These are phyloP conservation scores for Serendipita sp. DNA, from an alignment of 768 basidiomycete genomes.

Conservation along the genomic window DNA sequence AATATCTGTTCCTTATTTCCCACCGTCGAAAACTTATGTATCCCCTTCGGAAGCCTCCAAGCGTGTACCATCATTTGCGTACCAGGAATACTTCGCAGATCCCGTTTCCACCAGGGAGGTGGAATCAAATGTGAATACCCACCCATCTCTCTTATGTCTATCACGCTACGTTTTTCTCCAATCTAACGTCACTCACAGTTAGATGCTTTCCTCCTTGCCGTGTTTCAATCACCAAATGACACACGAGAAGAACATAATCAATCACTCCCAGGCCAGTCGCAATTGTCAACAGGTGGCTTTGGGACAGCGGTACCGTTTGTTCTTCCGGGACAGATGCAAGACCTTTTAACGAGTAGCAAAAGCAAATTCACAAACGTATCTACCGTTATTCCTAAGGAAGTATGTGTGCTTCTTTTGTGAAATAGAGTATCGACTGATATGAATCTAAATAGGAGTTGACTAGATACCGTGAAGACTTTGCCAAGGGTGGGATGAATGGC, in stretches of 20 bases:
- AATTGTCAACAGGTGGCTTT: not conserved
- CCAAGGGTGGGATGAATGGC: slow-evolving; percentile 41
- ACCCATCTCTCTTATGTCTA: not conserved
- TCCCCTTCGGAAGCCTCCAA: slow-evolving; percentile 37
- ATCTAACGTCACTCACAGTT: not conserved
- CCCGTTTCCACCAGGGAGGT: slow-evolving; percentile 37
- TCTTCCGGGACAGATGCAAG: not conserved
- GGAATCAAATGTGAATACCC: slow-evolving; percentile 34
- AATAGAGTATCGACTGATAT: not conserved
- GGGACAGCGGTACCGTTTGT: not conserved
- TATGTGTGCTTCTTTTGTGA: not conserved
- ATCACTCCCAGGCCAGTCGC: too few relatives aligned
- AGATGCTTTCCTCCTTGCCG: not conserved
- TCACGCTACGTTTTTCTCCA: too few relatives aligned
- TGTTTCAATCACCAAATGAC: not conserved
- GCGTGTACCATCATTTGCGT: slow-evolving; percentile 41
- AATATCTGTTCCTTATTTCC: slow-evolving; percentile 49
- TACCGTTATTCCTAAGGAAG: not conserved
- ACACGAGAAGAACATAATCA: not conserved
- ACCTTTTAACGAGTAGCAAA: not conserved
- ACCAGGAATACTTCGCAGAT: slow-evolving; percentile 52
- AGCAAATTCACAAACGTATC: not conserved
- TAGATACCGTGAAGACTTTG: slow-evolving; percentile 33
- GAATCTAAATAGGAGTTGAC: slow-evolving; percentile 34
- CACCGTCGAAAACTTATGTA: slow-evolving; percentile 35